Evolutionary conservation across 495 filamentous ascomycete species (phyloP).

Genomic region (Penicillium ochrochloron): DNA sequence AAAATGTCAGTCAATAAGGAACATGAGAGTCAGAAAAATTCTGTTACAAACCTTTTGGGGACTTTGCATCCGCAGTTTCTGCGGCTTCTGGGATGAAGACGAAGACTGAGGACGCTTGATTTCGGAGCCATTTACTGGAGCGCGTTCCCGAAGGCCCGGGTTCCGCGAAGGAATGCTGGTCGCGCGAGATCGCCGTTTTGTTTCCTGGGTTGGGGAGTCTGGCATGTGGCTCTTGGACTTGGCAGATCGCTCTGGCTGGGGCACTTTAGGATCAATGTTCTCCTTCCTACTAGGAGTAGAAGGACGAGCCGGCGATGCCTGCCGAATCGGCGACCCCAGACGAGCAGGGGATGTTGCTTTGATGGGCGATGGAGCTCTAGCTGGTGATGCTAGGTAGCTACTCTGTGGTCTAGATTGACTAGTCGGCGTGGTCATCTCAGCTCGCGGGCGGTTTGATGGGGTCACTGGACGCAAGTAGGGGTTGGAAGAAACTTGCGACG

Average conservation of each 20-base stretch:
- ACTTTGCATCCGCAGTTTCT: slow-evolving; percentile 83
- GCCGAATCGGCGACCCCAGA: slow-evolving; percentile 41
- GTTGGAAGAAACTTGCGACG: slow-evolving; percentile 41
- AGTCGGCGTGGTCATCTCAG: slow-evolving; percentile 39
- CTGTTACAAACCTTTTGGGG: slow-evolving; percentile 68
- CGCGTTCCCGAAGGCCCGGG: slow-evolving; percentile 57
- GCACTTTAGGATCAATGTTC: slow-evolving; percentile 50
- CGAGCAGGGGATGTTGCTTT: slow-evolving; percentile 40
- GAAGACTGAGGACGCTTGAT: slow-evolving; percentile 40
- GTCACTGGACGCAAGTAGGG: slow-evolving; percentile 43
- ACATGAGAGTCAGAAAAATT: background rate
- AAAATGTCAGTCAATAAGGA: slow-evolving; percentile 12
- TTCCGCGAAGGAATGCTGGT: slow-evolving; percentile 57
- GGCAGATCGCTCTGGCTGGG: slow-evolving; percentile 37
- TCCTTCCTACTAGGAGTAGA: slow-evolving; percentile 61
- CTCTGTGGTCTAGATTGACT: slow-evolving; percentile 40
- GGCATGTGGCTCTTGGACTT: slow-evolving; percentile 46
- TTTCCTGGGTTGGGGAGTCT: slow-evolving; percentile 47
- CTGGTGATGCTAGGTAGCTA: slow-evolving; percentile 40
- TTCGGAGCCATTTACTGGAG: slow-evolving; percentile 46
- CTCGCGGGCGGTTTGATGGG: slow-evolving; percentile 37
- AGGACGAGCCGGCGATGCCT: slow-evolving; percentile 44
- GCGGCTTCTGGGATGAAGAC: slow-evolving; percentile 48
- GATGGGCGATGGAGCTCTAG: slow-evolving; percentile 37
- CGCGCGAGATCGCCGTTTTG: slow-evolving; percentile 55